Evolutionary conservation across 2,329 filamentous ascomycete species (phyloP), one percentile per base, ranked within the genome.

Genomic region (Teratosphaeria epicoccoides): DNA sequence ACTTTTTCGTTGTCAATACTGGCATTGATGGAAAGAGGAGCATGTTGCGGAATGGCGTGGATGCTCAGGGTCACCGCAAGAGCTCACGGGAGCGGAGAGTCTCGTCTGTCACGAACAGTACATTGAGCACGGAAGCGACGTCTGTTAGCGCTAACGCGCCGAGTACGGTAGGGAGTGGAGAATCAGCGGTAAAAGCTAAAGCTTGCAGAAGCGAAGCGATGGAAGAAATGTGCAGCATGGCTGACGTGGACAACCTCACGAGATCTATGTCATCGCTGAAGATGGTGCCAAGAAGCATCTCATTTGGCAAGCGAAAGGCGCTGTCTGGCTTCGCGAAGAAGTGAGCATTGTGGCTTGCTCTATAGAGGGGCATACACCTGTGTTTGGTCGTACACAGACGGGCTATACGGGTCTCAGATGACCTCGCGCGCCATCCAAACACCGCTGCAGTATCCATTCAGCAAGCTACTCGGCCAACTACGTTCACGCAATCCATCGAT

Each of bases 21-120:
- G 93, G 93, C n/a, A 87, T 96, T 55, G 91, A 96, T 63, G 84
- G 84, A 46, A 81, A 87, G 49, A 82, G 76, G 43, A 95, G 88
- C 17, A 81, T 98, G 70, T 74, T 97, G 11, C 74, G 81, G 47
- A 78, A 83, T n/a, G 71, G 69, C 47, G 50, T 67, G 7, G 63
- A 67, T 56, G 53, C 53, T 4, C 52, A 63, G 17, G 64, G 64
- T 11, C 64, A 67, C 55, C 52, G 64, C 20, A 63, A 53, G 47
- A 66, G 64, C 52, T 65, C 63, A 51, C 55, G 64, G 9, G 63
- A 64, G 44, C 49, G 62, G 24, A 56, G 52, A 22, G 52, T 45
- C 24, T 56, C 57, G 4, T 53, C 46, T 37, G 53, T 49, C 14
- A 60, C 55, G 9, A 55, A 57, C 17, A 49, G 33, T 9, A 62